These are phyloP conservation scores for Oenanthe javanica DNA, from an alignment of 140 eudicot species.

Conservation along the genomic window DNA sequence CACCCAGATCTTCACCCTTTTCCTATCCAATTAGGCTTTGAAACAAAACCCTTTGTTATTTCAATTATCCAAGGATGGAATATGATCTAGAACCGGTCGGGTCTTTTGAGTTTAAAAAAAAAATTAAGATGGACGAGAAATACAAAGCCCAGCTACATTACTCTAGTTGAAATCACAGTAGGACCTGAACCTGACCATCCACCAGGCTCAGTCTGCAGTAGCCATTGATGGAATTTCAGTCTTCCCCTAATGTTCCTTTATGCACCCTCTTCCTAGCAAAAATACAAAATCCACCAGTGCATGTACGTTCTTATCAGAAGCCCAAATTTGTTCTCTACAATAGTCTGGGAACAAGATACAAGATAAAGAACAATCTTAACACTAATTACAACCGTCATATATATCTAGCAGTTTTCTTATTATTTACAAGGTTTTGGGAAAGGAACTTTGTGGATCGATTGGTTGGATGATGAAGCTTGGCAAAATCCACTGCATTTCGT, in stretches of 20 bases:
- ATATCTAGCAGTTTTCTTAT: slow-evolving; percentile 23
- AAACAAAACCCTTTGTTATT: not conserved
- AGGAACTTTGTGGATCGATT: slow-evolving; percentile 39
- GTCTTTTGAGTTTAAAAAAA: not conserved
- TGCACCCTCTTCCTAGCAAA: slow-evolving; percentile 62
- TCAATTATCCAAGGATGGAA: not conserved
- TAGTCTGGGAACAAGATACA: slow-evolving; percentile 7
- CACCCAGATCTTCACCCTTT: not conserved
- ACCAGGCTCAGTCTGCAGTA: slow-evolving; percentile 72
- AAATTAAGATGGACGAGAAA: not conserved
- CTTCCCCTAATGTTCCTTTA: slow-evolving; percentile 36
- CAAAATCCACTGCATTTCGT: slow-evolving; percentile 25
- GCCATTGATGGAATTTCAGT: slow-evolving; percentile 72
- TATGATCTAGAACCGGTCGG: not conserved
- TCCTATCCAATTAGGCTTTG: not conserved
- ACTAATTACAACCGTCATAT: slow-evolving; percentile 17
- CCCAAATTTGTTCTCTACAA: slow-evolving; percentile 15
- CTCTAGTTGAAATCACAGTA: slow-evolving; percentile 58
- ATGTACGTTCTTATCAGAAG: slow-evolving; percentile 80
- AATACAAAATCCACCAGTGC: slow-evolving; percentile 62
- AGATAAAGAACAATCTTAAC: slow-evolving; percentile 17
- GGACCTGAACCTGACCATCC: slow-evolving; percentile 52
- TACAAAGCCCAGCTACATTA: slow-evolving; percentile 11
- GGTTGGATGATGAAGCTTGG: slow-evolving; percentile 37
- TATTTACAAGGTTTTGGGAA: slow-evolving; percentile 19